Conservation (phyloP, 2,329 filamentous ascomycete genomes). For the Ophiostoma novo-ulmi region DNA sequence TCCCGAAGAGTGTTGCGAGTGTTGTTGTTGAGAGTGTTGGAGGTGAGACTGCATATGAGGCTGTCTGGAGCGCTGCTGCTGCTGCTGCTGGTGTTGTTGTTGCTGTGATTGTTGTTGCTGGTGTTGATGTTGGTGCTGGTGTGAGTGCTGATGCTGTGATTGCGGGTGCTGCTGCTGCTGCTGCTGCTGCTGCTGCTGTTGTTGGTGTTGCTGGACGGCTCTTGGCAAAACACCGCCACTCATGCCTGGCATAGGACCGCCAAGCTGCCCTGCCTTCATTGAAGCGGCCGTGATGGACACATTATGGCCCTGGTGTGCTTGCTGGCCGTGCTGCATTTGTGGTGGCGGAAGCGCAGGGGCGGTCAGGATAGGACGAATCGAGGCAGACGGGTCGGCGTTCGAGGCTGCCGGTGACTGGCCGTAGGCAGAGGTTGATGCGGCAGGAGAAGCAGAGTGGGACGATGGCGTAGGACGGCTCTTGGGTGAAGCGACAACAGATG, state of each 20-base stretch:
- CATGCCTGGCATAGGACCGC: constrained; percentile 26
- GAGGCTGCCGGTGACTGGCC: constrained; percentile 39
- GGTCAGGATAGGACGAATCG: constrained; percentile 38
- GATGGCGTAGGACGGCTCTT: constrained; percentile 77
- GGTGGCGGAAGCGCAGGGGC: constrained; percentile 29
- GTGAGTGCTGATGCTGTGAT: constrained; percentile 35
- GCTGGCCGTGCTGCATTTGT: constrained; percentile 24
- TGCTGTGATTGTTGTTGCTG: constrained; percentile 37
- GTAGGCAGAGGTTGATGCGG: constrained; percentile 44
- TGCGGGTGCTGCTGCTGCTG: constrained; percentile 30
- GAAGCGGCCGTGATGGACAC: constrained; percentile 20
- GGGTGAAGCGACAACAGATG: constrained; percentile 57
- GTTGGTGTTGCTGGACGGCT: constrained; percentile 31
- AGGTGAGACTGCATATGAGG: constrained; percentile 18
- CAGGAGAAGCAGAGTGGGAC: constrained; percentile 62
- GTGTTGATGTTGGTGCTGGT: constrained; percentile 29
- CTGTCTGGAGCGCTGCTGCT: constrained; percentile 19
- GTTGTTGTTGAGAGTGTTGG: constrained; percentile 40
- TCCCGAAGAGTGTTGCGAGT: constrained; percentile 30
- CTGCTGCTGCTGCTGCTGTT: constrained; percentile 27
- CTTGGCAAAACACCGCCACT: constrained; percentile 23
- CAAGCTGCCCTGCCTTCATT: constrained; percentile 38
- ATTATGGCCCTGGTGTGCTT: constrained; percentile 24
- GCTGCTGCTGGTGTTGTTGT: constrained; percentile 27
- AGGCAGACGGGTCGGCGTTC: constrained; percentile 42